phyloP scores from a whole-genome alignment of 2,329 filamentous ascomycete species.

The Fusarium albidum region DNA sequence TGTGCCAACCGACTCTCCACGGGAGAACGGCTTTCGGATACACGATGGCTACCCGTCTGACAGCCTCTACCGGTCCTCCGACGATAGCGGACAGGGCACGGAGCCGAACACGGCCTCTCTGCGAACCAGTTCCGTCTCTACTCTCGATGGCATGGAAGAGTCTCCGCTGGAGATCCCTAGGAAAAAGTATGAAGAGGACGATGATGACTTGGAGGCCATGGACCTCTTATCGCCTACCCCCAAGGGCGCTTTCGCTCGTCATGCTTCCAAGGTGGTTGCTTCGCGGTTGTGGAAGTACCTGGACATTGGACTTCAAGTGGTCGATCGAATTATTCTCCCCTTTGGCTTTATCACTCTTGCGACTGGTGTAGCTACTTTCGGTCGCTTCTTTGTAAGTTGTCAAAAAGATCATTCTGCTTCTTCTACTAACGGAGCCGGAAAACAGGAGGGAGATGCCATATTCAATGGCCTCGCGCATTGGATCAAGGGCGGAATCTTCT shows the following conservation, averaged over 20 bases:
- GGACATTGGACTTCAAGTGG: conserved; percentile 67
- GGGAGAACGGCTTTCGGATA: conserved; percentile 2
- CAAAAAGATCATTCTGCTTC: neutral
- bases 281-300: conserved; percentile 65
- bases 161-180: conserved; percentile 47
- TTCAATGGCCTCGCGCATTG: conserved; percentile 92
- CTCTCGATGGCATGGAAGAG: conserved; percentile 53
- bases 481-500: conserved; percentile 94
- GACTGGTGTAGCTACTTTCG: conserved; percentile 79
- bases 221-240: conserved; percentile 44
- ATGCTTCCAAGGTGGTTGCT: conserved; percentile 64
- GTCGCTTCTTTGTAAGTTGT: conserved; percentile 80
- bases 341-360: conserved; percentile 78
- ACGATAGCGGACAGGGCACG: conserved; percentile 79
- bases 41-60: conserved; percentile 60
- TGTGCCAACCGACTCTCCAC: conserved; percentile 57
- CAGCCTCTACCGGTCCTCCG: conserved; percentile 63
- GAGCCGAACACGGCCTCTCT: conserved; percentile 74
- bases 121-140: conserved; percentile 70
- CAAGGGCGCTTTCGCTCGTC: conserved; percentile 60
- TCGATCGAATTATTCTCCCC: conserved; percentile 81
- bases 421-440: conserved; percentile 3
- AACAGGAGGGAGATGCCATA: conserved; percentile 70
- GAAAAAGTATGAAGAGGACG: conserved; percentile 61
- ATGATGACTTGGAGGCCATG: conserved; percentile 49